Base-by-base conservation (phyloP, 2,329 filamentous ascomycete species). In the Didymella keratinophila region DNA sequence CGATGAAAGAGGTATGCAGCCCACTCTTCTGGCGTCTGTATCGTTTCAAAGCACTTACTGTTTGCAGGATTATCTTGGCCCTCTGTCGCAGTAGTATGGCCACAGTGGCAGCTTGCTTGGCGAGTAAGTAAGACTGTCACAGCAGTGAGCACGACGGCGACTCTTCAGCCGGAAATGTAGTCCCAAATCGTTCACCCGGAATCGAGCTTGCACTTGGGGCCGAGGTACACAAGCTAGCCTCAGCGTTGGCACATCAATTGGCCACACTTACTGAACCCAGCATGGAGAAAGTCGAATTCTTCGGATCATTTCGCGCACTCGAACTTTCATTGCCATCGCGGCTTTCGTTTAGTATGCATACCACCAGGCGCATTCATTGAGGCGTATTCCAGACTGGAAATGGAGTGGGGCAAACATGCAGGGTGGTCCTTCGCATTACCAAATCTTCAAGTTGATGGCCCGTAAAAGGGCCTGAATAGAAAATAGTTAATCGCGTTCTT, bases 1-100 rank as follows among this genome's bases (percentile, higher is more conserved):
- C 92, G 68, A 97, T 99, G 81, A 97, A 96, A 80, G 94, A 89
- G 75, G 86, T 76, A 70, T 58, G 61, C 58, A 39, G 12, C 18
- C 18, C 30, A 5, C 43, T 34, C 20, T 52, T 49, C 46, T 55
- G 30, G 21, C 47, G 48, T 47, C 41, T 4, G 34, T 25, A 44
- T 45, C 14, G 28, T 60, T 56, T 46, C 44, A 46, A 45, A 64
- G 71, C 50, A 70, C 44, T 45, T 52, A 39, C 21, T 18, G 44
- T 42, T 53, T 45, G n/a, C 58, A 78, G 76, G 76, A 78, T 61
- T 78, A 77, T 52, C 75, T 78, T 58, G 76, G 76, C 46, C 72
- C 73, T 46, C 60, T 76, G 43, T 70, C 71, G 23, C 63, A 65
- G 60, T 78, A 71, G 62, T 28, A n/a, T 49, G 21, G 23, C 32